phyloP scores from a whole-genome alignment of 179 eudicot genomes.

The Spinacia oleracea region DNA sequence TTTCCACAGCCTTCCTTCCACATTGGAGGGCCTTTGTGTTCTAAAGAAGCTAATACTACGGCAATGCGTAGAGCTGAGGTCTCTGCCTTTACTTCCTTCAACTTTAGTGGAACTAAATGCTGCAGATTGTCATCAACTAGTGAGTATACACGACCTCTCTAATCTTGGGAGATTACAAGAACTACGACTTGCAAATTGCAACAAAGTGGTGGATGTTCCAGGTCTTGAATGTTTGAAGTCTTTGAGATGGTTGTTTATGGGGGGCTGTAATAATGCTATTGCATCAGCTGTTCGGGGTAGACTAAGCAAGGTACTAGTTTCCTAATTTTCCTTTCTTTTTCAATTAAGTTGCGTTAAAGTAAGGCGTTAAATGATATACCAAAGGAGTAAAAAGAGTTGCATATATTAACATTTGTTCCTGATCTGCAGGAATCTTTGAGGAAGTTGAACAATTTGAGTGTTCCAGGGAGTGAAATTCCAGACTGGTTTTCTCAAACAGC shows the following conservation, averaged over 20 bases:
- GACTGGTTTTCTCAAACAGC: conserved; percentile 29
- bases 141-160: conserved; percentile 45
- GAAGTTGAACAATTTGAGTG: conserved; percentile 29
- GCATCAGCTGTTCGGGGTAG: conserved; percentile 30
- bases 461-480: conserved; percentile 39
- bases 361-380: too few species aligned
- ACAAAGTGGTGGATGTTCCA: conserved; percentile 44
- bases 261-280: conserved; percentile 43
- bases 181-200: conserved; percentile 53
- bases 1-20: conserved; percentile 52
- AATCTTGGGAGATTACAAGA: conserved; percentile 44
- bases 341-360: neutral
- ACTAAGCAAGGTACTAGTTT: conserved; percentile 43
- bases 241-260: conserved; percentile 51
- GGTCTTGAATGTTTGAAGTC: conserved; percentile 57
- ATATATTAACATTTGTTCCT: neutral
- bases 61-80: conserved; percentile 43
- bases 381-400: too few species aligned
- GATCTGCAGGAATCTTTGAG: conserved; percentile 35
- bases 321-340: neutral
- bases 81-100: conserved; percentile 58
- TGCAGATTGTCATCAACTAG: conserved; percentile 47
- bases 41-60: conserved; percentile 42
- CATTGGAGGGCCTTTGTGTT: conserved; percentile 39
- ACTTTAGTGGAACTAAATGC: conserved; percentile 50